Conservation (phyloP, 768 basidiomycete species). For the Suillus alpinus region DNA sequence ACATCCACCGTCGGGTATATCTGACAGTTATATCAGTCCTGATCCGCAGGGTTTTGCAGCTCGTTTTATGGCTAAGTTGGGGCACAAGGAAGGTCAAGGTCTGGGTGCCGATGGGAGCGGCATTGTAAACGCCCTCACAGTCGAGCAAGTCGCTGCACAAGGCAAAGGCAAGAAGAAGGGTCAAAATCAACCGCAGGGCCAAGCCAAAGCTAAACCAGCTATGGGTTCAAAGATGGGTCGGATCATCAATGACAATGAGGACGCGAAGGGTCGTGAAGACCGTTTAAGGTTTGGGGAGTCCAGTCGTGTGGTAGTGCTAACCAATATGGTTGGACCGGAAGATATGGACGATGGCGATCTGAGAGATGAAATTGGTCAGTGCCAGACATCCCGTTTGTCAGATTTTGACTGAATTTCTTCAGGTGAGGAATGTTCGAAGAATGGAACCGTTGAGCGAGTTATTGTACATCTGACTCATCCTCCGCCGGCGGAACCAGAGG, state of each 20-base stretch:
- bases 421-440: constrained; percentile 92
- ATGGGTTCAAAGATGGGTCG: constrained; percentile 74
- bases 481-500: constrained; percentile 59
- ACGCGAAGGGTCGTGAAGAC: constrained; percentile 74
- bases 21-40: constrained; percentile 31
- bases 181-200: constrained; percentile 33
- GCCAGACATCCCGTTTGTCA: neutral
- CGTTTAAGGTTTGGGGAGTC: constrained; percentile 82
- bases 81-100: constrained; percentile 91
- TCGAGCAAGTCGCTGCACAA: constrained; percentile 57
- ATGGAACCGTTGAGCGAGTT: constrained; percentile 90
- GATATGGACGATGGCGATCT: constrained; percentile 85
- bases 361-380: constrained; percentile 82
- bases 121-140: constrained; percentile 84
- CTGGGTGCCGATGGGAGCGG: constrained; percentile 82
- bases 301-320: constrained; percentile 84
- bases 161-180: constrained; percentile 36
- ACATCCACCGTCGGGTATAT: neutral
- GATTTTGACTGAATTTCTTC: constrained; percentile 1
- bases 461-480: constrained; percentile 78
- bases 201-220: constrained; percentile 36
- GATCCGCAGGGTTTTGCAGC: constrained; percentile 78
- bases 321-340: constrained; percentile 84
- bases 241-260: constrained; percentile 89
- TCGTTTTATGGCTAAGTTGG: constrained; percentile 94